Base-by-base conservation (phyloP, 352 stramenopile genomes). In the Phytophthora capsici region DNA sequence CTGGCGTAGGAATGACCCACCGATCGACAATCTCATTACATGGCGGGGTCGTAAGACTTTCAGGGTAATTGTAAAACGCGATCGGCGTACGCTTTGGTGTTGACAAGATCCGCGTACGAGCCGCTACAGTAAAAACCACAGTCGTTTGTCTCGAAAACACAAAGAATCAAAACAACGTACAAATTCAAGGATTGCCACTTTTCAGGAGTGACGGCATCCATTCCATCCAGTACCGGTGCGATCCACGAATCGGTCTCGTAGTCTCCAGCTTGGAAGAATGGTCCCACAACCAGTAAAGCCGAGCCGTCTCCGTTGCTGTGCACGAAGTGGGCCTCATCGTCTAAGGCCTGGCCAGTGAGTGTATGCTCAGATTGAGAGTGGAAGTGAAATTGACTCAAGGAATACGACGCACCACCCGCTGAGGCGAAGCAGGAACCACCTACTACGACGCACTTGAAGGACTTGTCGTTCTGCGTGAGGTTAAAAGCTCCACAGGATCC, bases 1-100 rank as follows among this genome's bases (percentile, higher is more conserved):
- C 48, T 6, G 73, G 72, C 37, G 65, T 73, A 40, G 71, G 57
- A 30, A 88, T 46, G 32, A 89, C 73, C 75, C 77, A 89, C 80
- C 77, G 86, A 55, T 84, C 70, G n/a, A 84, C 77, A 20, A 71
- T 73, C 58, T 88, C 79, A 19, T 57, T 47, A 47, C 79, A 88
- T 10, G 62, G 48, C 6, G 79, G 79, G 2, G 77, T 83, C 10
- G 77, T 88, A 40, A 86, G 69, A 19, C 77, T 86, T 12, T 77
- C 79, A 2, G 74, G 48, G 64, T 88, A 88, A 72, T 88, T 88
- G 53, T 71, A 80, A n/a, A 8, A 73, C 40, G 10, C 46, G 60
- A 17, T 68, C 51, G 4, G 40, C 40, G 44, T 67, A 19, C 23
- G 25, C 50, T 13, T 49, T 69, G 7, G 23, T 62, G 41, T 54